These are phyloP conservation scores for Tylopilus felleus DNA, from an alignment of 768 basidiomycete species.

Conservation along the genomic window DNA sequence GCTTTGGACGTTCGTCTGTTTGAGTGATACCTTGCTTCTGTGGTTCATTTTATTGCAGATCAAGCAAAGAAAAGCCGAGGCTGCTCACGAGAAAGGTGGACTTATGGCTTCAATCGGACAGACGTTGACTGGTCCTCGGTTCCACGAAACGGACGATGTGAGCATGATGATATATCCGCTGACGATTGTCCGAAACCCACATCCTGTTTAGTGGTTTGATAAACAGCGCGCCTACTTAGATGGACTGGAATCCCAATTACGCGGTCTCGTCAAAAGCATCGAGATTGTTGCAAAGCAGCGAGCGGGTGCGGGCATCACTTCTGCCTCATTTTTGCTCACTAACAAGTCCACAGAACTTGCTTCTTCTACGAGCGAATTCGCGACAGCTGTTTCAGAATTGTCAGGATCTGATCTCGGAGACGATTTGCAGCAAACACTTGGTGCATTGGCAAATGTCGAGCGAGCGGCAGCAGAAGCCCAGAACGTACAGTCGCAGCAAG, in stretches of 20 bases:
- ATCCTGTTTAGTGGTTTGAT: conserved; percentile 80
- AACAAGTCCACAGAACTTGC: conserved; percentile 54
- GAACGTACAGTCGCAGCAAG: conserved; percentile 73
- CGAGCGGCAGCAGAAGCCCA: conserved; percentile 71
- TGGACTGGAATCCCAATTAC: conserved; percentile 84
- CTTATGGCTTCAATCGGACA: conserved; percentile 82
- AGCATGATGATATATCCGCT: conserved; percentile 4
- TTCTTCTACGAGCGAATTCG: conserved; percentile 71
- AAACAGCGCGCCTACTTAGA: conserved; percentile 82
- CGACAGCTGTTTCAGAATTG: conserved; percentile 65
- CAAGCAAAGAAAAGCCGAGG: conserved; percentile 80
- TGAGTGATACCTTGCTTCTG: neutral
- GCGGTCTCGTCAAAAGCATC: conserved; percentile 82
- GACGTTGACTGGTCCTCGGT: conserved; percentile 72
- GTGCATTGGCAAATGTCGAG: conserved; percentile 71
- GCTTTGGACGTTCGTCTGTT: conserved; percentile 69
- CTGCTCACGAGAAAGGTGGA: conserved; percentile 65
- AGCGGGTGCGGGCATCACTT: conserved; percentile 45
- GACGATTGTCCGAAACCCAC: neutral
- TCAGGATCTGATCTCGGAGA: conserved; percentile 72
- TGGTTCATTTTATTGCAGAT: conserved; percentile 48
- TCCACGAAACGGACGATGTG: conserved; percentile 87
- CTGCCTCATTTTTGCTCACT: neutral
- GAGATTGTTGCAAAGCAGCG: conserved; percentile 83
- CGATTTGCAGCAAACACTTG: conserved; percentile 67